Base-by-base conservation (phyloP, 495 filamentous ascomycete genomes). In the Hyaloscypha bicolor region DNA sequence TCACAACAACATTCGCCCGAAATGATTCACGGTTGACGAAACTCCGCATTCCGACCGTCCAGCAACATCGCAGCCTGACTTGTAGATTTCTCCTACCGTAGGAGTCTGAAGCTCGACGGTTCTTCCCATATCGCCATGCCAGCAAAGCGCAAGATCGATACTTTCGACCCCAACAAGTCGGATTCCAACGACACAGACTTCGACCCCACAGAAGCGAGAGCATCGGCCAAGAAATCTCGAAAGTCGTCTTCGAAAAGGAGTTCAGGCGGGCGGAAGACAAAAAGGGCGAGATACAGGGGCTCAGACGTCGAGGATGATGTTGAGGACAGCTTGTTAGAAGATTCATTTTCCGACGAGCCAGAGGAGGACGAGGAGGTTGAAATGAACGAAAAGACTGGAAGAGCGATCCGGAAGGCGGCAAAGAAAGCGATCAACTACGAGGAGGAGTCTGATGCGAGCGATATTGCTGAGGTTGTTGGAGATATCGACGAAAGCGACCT, bases 111-210 rank as follows among this genome's bases (percentile, higher is more conserved):
- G 29, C 2, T 14, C n/a, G 37, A 42, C 31, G 0, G 39, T 22
- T 60, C 19, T 16, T 19, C 12, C 39, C 25, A 51, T 25, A 32
- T 65, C 63, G 70, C 56, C 60, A 73, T 73, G 71, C 67, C 67
- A 56, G 35, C 45, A 29, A 95, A 95, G 78, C 86, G 93, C 66
- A 90, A 89, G 77, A 76, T 90, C 67, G 89, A 92, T 63, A 86
- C 85, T 68, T 85, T 94, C 70, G 92, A 92, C 76, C 89, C 88
- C 29, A 93, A 88, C 79, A 91, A 91, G 73, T 95, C 93, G 55
- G 93, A 97, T 72, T 86, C 92, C 0, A 87, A 93, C 55, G 93
- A 97, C 69, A 88, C 90, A 55, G 92, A 92, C 74, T 96, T 91
- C 76, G 83, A 85, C 55, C 82, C 81, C 33, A 73, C 80, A 14